Base-by-base conservation (phyloP, 495 filamentous ascomycete species). In the Penicillium coffeae region DNA sequence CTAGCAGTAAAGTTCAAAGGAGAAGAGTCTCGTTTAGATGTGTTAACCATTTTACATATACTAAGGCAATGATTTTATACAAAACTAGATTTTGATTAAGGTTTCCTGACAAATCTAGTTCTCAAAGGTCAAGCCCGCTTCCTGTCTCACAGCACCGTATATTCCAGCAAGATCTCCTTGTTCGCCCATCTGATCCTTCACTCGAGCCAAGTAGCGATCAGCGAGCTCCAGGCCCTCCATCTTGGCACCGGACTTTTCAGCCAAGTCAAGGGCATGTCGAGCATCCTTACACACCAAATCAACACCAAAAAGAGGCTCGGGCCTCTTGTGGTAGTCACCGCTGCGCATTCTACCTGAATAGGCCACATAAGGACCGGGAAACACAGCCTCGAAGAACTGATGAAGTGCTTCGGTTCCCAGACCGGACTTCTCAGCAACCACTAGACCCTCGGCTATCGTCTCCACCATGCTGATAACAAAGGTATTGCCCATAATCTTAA, bases 241-340 rank as follows among this genome's bases (percentile, higher is more conserved):
- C 3, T 8, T 36, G 6, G 43, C 13, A 7, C 32, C 32, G 3
- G 18, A 16, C 14, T 9, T 25, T 3, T n/a, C 4, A 3, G 40
- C 40, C 4, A 43, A 4, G 18, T 32, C 16, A 7, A 43, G 12
- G 8, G 40, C 40, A 30, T 43, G 40, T 8, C 18, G 7, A 1
- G 22, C 18, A 30, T 43, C 40, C 22, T 43, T 43, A 5, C 40
- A 13, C 7, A 20, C 43, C 8, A 46, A 22, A 37, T 45, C 42
- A 34, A 36, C 27, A 2, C 18, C 3, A 6, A 43, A 43, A 15
- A 43, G 22, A 4, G 40, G 22, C 40, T 43, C 40, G 5, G 13
- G n/a, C 3, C 42, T 25, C 25, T 19, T 18, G 8, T 8, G 13
- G 15, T 35, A 45, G 20, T 47, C 33, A 38, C 18, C 44, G 14